Percentiles rank a stretch among this genome's conserved stretches.
phyloP scores from a whole-genome alignment of 148 eudicot species.

The Fagopyrum tataricum region DNA sequence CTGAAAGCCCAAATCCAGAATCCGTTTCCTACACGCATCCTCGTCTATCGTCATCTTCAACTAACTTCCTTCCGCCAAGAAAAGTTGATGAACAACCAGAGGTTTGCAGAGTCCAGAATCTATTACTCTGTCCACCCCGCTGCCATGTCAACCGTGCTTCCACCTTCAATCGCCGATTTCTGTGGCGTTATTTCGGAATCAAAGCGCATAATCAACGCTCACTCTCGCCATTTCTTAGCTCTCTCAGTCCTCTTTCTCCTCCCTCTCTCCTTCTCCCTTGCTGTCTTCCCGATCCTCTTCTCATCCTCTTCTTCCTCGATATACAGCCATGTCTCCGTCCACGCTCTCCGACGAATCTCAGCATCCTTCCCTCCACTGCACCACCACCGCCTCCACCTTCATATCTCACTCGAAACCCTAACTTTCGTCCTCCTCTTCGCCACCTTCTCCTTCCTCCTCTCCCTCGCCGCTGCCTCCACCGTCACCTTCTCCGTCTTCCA shows the following conservation, averaged over 20 bases:
- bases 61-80: too few relatives aligned
- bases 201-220: slow-evolving; percentile 37
- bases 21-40: too few relatives aligned
- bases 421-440: slow-evolving; percentile 21
- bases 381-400: slow-evolving; percentile 31
- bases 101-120: too few relatives aligned
- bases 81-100: too few relatives aligned
- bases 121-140: too few relatives aligned
- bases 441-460: slow-evolving; percentile 20
- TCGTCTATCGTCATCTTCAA: too few relatives aligned
- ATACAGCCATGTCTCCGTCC: not conserved
- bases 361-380: not conserved
- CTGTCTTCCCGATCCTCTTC: slow-evolving; percentile 30
- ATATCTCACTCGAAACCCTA: slow-evolving; percentile 25
- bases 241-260: slow-evolving; percentile 43
- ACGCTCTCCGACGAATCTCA: not conserved
- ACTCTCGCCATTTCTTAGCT: slow-evolving; percentile 44
- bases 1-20: too few relatives aligned
- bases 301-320: slow-evolving; percentile 20
- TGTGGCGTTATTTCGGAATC: slow-evolving; percentile 32
- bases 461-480: slow-evolving; percentile 25
- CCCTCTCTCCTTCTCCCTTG: slow-evolving; percentile 32
- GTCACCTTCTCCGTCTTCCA: slow-evolving; percentile 26
- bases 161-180: slow-evolving; percentile 24
- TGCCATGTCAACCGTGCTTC: slow-evolving; percentile 19